Base-by-base conservation (phyloP, 2,329 filamentous ascomycete genomes). In the Basipetospora chlamydospora region DNA sequence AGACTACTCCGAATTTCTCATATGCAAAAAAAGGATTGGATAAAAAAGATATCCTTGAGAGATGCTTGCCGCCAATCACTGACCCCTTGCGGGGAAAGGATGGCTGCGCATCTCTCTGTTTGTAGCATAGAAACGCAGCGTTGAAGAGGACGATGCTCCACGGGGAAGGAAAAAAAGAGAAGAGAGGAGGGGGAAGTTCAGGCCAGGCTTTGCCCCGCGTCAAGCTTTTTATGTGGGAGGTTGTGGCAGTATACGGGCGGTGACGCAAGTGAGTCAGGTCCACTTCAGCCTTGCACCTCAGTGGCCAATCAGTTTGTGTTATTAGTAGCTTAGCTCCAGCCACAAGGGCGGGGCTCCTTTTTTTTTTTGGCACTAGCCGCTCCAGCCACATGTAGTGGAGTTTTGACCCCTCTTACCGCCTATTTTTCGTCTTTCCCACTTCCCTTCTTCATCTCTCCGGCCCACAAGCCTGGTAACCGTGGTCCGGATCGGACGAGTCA, bases 1-100 rank as follows among this genome's bases (percentile, higher is more conserved):
- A 87, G 81, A 87, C 77, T 90, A 81, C 84, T 90, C 84, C 83
- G 83, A 90, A 88, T 90, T 90, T 90, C 83, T 85, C 83, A 87
- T 85, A 85, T 87, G 84, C 83, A n/a, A n/a, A n/a, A n/a, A n/a
- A n/a, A n/a, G n/a, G n/a, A n/a, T 2, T 16, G 15, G 16, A n/a
- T n/a, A n/a, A n/a, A n/a, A n/a, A n/a, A n/a, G n/a, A n/a, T n/a
- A n/a, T n/a, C n/a, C n/a, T 26, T 15, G 47, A 53, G 52, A 51
- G 47, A 46, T 46, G 32, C 22, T 7, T 21, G 45, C 47, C 49
- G 49, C 45, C 44, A 49, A n/a, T n/a, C n/a, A 6, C 22, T 25
- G 22, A 6, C 22, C 22, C 22, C 22, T 25, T 11, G 7, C 22
- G 22, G 11, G 11, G 22, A 51, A 49, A 45, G 46, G 49, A 33